These are phyloP conservation scores for Phytophthora idaei DNA, from an alignment of 352 stramenopile genomes.

Conservation along the genomic window DNA sequence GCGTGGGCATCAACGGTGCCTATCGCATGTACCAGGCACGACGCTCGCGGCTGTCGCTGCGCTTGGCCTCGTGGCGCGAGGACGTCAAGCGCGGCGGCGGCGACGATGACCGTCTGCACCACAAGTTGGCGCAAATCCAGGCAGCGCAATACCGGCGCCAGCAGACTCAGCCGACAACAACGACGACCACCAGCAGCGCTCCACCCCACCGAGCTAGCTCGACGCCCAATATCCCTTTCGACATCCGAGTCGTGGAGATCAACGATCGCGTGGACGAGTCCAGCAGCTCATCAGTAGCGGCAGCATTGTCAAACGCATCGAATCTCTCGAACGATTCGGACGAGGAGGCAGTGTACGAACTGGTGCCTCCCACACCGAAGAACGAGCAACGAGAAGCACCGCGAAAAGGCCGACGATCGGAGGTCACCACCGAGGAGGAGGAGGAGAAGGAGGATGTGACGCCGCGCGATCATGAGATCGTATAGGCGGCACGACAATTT, in stretches of 20 bases:
- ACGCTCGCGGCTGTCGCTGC: constrained; percentile 53
- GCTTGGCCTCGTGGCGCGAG: constrained; percentile 66
- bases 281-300: constrained; percentile 14
- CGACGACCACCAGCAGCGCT: background rate
- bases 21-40: constrained; percentile 63
- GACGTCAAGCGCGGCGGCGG: constrained; percentile 52
- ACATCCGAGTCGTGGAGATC: constrained; percentile 52
- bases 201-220: constrained; percentile 17
- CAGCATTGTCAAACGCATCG: constrained; percentile 11
- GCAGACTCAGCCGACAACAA: constrained; percentile 8
- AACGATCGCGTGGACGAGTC: constrained; percentile 44
- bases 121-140: constrained; percentile 65
- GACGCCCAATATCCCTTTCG: constrained; percentile 45
- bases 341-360: constrained; percentile 37
- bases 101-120: constrained; percentile 46
- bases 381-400: constrained; percentile 12
- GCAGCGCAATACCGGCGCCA: constrained; percentile 29
- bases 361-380: constrained; percentile 38
- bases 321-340: constrained; percentile 29
- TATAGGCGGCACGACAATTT: constrained; percentile 18
- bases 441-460: constrained; percentile 40
- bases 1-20: constrained; percentile 56
- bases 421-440: constrained; percentile 38
- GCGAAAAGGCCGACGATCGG: constrained; percentile 17
- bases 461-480: constrained; percentile 26